Evolutionary conservation across 805 yeast genomes (phyloP).

Genomic region (Metschnikowia drakensbergensis): DNA sequence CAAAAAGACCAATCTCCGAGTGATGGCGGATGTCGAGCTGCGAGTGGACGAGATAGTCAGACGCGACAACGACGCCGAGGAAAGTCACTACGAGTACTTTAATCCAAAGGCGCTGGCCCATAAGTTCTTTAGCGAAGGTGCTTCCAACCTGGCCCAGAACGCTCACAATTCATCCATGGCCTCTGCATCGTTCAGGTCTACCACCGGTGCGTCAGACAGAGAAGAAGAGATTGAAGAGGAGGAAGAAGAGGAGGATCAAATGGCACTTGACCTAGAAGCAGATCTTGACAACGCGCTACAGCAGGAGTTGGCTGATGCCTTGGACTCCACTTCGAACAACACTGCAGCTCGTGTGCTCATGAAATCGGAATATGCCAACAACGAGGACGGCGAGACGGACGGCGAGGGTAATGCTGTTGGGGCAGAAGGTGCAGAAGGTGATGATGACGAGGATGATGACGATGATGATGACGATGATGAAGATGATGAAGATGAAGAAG

Average conservation of each 20-base stretch:
- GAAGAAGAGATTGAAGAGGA: constrained; percentile 12
- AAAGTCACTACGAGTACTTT: constrained; percentile 68
- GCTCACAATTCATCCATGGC: neutral
- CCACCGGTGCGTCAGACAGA: neutral
- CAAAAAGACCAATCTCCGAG: constrained; percentile 62
- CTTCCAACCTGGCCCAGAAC: neutral
- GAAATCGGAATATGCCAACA: constrained; percentile 17
- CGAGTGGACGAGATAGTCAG: constrained; percentile 72
- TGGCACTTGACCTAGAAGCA: constrained; percentile 29
- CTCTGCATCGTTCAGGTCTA: neutral
- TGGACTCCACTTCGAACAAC: constrained; percentile 33
- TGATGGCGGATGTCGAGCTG: constrained; percentile 73
- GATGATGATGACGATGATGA: constrained; percentile 49
- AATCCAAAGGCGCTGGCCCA: constrained; percentile 41
- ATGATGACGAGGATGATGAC: constrained; percentile 37
- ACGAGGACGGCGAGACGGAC: constrained; percentile 10
- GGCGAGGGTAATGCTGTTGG: constrained; percentile 5
- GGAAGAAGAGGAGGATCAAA: constrained; percentile 31
- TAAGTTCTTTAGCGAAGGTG: neutral
- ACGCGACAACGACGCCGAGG: constrained; percentile 81
- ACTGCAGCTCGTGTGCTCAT: constrained; percentile 20
- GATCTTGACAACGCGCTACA: constrained; percentile 45
- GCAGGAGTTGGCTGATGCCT: constrained; percentile 54
- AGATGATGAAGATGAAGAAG: constrained; percentile 47
- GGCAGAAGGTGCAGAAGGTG: constrained; percentile 17